phyloP scores from a whole-genome alignment of 176 grass and related monocot genomes.

The Paspalum vaginatum region DNA sequence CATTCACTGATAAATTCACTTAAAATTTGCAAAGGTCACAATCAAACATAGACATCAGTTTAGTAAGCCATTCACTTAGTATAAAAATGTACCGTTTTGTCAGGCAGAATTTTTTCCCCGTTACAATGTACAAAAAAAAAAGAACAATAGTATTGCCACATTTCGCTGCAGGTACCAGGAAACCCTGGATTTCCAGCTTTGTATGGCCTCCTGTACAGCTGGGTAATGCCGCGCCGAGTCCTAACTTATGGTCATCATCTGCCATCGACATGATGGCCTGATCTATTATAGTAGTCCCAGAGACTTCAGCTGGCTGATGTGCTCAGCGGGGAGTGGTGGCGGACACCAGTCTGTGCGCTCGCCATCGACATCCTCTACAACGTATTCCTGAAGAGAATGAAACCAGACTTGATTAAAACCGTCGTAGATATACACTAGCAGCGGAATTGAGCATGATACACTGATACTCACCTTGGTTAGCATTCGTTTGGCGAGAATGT shows the following conservation, averaged over 20 bases:
- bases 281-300: slow-evolving; percentile 87
- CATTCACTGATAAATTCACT: background rate
- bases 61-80: slow-evolving; percentile 37
- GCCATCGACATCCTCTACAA: slow-evolving; percentile 82
- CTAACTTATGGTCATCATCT: slow-evolving; percentile 34
- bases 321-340: slow-evolving; percentile 62
- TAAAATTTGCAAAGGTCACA: background rate
- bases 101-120: background rate
- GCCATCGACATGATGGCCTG: background rate
- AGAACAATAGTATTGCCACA: slow-evolving; percentile 20
- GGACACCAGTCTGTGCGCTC: slow-evolving; percentile 79
- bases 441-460: background rate
- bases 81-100: slow-evolving; percentile 28
- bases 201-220: slow-evolving; percentile 57
- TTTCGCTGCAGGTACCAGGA: slow-evolving; percentile 11
- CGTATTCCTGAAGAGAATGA: slow-evolving; percentile 67
- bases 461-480: slow-evolving; percentile 65
- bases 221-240: slow-evolving; percentile 14
- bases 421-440: background rate
- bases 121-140: slow-evolving; percentile 59
- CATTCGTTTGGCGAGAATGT: slow-evolving; percentile 86
- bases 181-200: slow-evolving; percentile 15
- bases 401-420: background rate
- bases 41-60: background rate
- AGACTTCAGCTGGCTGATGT: slow-evolving; percentile 77